These are phyloP conservation scores for Hanseniaspora uvarum DNA, from an alignment of 1,139 yeast genomes.

Conservation along the genomic window DNA sequence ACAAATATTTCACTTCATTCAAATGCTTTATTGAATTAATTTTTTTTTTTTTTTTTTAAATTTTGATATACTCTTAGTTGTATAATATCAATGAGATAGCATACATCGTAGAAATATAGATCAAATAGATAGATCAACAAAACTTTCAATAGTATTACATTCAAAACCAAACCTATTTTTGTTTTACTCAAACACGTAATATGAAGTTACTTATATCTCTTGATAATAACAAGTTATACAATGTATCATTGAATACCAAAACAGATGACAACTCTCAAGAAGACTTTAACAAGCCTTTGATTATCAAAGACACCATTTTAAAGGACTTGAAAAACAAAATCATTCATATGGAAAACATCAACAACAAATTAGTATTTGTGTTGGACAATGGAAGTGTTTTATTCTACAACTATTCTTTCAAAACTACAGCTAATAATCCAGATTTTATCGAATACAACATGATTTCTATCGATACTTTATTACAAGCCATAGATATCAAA, in stretches of 20 bases:
- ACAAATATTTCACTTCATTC: background rate
- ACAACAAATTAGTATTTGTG: background rate
- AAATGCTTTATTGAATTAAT: background rate
- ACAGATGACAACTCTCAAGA: conserved; percentile 10
- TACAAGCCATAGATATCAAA: conserved; percentile 21
- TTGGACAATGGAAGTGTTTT: conserved; percentile 4
- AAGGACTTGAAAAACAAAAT: background rate
- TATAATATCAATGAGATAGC: too few relatives aligned
- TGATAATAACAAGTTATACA: conserved; percentile 14
- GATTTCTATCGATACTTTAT: background rate
- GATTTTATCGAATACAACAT: conserved; percentile 9
- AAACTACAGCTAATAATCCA: background rate
- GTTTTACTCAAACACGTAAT: too few relatives aligned
- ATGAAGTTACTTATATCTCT: conserved; percentile 15
- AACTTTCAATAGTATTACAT: background rate
- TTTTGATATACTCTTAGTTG: too few relatives aligned
- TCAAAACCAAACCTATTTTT: too few relatives aligned
- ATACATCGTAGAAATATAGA: too few relatives aligned
- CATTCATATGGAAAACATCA: conserved; percentile 6
- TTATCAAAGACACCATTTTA: conserved; percentile 9
- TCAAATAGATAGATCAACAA: too few relatives aligned
- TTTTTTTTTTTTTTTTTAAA: background rate
- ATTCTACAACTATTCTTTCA: conserved; percentile 7
- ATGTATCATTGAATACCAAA: conserved; percentile 10
- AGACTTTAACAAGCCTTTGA: conserved; percentile 7